Base-by-base conservation (phyloP, 768 basidiomycete genomes). In the Cystofilobasidium capitatum region DNA sequence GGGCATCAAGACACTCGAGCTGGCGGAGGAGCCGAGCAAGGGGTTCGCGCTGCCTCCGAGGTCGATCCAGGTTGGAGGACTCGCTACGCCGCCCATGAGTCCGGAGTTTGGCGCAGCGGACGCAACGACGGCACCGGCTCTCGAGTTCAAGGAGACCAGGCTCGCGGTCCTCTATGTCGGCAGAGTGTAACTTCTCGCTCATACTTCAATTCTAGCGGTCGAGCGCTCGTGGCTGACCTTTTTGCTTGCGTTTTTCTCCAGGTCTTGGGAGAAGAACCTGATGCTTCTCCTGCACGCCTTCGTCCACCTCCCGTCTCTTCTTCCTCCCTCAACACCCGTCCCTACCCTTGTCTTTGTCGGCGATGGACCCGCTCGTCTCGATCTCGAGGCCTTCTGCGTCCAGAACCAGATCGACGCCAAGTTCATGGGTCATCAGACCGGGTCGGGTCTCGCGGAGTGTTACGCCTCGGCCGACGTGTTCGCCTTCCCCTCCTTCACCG, bases 401-500 rank as follows among this genome's bases (percentile, higher is more conserved):
- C 57, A 69, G 42, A 72, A 76, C 40, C 72, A 73, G 0, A 75
- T 76, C 68, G 78, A 76, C 51, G 78, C 77, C 24, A 66, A 70
- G 0, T 82, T 80, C 66, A 74, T 75, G 72, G 80, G 80, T 1
- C 77, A 79, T 61, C 71, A 71, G 39, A 73, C 71, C 14, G 79
- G 79, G 12, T 70, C 73, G 42, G 76, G 75, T 39, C 72, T 81
- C 17, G 80, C 80, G 1, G 72, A 73, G 31, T 76, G 75, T 57
- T 80, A 79, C 68, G 81, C 80, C 0, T 77, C 75, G 29, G 79
- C 77, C 20, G 81, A 81, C 69, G 69, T 81, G 13, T 80, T 81
- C 64, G 77, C 76, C n/a, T 79, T 79, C 67, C 79, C 78, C 0
- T 76, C 74, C 44, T 79, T 77, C 63, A 77, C 75, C 37, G 75